Evolutionary conservation across 305 asterid genomes (phyloP), one percentile per base, ranked within the genome.

Genomic region (Plantago coronopus): DNA sequence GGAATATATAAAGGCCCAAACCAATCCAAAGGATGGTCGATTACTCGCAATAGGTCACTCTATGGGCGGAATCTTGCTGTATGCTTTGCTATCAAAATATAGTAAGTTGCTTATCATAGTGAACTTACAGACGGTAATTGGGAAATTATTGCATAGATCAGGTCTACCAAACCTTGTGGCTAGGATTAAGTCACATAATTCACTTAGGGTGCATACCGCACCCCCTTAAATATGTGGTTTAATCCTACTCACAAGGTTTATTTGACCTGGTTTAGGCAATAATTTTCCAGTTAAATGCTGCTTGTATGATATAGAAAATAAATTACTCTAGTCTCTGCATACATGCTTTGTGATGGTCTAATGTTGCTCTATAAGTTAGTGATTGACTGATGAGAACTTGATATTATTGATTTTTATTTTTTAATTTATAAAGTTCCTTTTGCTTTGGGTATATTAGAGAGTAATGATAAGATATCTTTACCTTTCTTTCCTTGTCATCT

Each of bases 11-110:
- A 78, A 73, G 76, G 74, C 78, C 67, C 88, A 83, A 68, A 70
- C 74, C 74, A 80, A 78, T 72, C 95, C 96, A 19, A 72, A 76
- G 72, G 96, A 91, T 79, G 98, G 96, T 5, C 80, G 79, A 47
- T 65, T 91, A 73, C 86, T 88, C 43, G 91, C 96, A 43, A 79
- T 88, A 69, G 98, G 98, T 66, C 96, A 91, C 76, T 88, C 96
- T 53, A 88, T 88, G 96, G 98, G 98, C 61, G 98, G 98, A 38
- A 91, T 91, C 65, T 71, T 91, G 76, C 78, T 91, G 58, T 91
- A 88, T 72, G 96, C 95, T 62, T 80, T 80, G 94, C 69, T 83
- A 58, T 85, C 96, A 16, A 80, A 80, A 76, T 91, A 71, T 70
- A 81, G 98, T 91, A 79, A 78, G 91, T 74, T 63, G 23, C 44